A percentile compares a stretch with the other conserved stretches of the same genome.
Evolutionary conservation across 805 yeast species (phyloP).

Genomic region (Blastobotrys mokoenaii): DNA sequence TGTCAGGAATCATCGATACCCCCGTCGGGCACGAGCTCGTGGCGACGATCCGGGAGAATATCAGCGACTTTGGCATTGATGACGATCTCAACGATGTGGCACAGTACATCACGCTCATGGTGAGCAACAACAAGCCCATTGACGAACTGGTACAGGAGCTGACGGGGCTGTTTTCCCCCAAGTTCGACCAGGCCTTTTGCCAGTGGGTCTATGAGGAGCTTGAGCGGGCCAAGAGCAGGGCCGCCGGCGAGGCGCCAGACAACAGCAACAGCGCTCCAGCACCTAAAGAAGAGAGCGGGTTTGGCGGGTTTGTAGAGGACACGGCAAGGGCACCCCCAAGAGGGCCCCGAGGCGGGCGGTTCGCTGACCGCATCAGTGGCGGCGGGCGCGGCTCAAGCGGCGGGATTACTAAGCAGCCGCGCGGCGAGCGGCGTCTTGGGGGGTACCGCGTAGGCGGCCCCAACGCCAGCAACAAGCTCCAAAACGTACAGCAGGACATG

Average conservation of each 20-base stretch:
- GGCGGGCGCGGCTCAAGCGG: neutral
- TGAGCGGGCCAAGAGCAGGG: conserved; percentile 3
- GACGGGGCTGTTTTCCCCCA: conserved; percentile 19
- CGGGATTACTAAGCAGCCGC: conserved; percentile 2
- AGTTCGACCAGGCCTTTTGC: conserved; percentile 18
- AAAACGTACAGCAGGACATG: neutral
- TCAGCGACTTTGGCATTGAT: conserved; percentile 18
- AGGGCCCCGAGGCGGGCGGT: neutral
- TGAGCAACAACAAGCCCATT: conserved; percentile 18
- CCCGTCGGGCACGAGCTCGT: conserved; percentile 15
- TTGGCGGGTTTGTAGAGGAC: neutral
- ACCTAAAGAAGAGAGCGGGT: conserved; percentile 2
- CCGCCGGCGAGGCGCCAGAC: no score
- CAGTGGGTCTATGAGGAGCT: conserved; percentile 19
- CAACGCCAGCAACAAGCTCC: neutral
- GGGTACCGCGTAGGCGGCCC: conserved; percentile 1
- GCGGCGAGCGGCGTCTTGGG: conserved; percentile 1
- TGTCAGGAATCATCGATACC: no score
- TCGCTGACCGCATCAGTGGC: neutral
- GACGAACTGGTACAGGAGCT: conserved; percentile 20
- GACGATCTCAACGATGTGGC: conserved; percentile 23
- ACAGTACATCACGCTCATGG: conserved; percentile 23
- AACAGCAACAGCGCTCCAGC: neutral
- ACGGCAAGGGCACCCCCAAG: neutral
- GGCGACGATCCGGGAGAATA: conserved; percentile 11